These are phyloP conservation scores for Aspergillus viridinutans DNA, from an alignment of 2,329 filamentous ascomycete genomes.

Conservation along the genomic window DNA sequence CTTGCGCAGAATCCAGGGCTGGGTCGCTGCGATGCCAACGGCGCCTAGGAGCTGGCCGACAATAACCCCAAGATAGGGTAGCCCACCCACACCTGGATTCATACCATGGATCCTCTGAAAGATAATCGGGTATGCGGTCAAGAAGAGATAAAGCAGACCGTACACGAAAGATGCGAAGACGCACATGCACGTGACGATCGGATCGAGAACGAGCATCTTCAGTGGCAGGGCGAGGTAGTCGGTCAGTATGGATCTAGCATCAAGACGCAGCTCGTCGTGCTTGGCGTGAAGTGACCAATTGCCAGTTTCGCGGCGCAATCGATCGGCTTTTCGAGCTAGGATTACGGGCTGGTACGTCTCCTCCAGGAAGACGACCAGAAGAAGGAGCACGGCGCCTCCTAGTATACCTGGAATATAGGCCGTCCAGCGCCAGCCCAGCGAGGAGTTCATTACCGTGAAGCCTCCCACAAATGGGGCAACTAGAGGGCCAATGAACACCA, in stretches of 20 bases:
- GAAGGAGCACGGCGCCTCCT: constrained; percentile 17
- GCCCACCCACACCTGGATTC: constrained; percentile 36
- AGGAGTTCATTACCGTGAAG: constrained; percentile 25
- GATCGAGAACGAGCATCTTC: constrained; percentile 41
- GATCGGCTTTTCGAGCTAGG: constrained; percentile 29
- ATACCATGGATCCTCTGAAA: constrained; percentile 38
- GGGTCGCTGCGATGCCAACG: constrained; percentile 38
- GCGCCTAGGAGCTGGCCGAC: constrained; percentile 41
- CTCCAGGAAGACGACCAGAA: constrained; percentile 20
- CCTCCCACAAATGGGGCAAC: constrained; percentile 39
- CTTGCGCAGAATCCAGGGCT: constrained; percentile 37
- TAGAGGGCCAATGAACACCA: constrained; percentile 36
- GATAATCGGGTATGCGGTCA: constrained; percentile 46
- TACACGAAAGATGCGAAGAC: constrained; percentile 31
- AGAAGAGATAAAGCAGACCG: constrained; percentile 42
- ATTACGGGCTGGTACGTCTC: constrained; percentile 37
- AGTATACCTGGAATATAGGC: constrained; percentile 39
- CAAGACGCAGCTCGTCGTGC: neutral
- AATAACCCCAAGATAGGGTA: constrained; percentile 45
- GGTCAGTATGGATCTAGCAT: neutral
- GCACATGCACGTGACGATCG: constrained; percentile 30
- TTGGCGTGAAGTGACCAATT: constrained; percentile 33
- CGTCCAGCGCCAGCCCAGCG: constrained; percentile 40
- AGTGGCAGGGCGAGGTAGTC: constrained; percentile 19
- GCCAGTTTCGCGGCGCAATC: constrained; percentile 31